phyloP scores from a whole-genome alignment of 257 asterid genomes.

The Craterostigma plantagineum region DNA sequence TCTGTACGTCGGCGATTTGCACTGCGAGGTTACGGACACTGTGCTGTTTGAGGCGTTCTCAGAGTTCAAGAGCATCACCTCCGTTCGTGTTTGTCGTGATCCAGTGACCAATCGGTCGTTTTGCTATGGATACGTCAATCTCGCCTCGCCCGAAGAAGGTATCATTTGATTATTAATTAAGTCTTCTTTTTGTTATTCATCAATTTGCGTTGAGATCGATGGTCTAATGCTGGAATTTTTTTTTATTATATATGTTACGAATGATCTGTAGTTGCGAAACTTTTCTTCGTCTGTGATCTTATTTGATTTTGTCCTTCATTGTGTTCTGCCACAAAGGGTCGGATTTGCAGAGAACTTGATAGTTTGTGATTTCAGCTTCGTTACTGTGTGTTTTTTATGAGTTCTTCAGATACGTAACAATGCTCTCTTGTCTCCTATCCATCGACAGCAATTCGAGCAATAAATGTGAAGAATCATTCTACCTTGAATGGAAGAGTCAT shows the following conservation, averaged over 20 bases:
- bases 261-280: too few species aligned
- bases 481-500: slow-evolving; percentile 23
- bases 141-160: slow-evolving; percentile 31
- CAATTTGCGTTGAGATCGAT: not conserved
- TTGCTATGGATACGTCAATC: slow-evolving; percentile 41
- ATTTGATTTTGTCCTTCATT: too few species aligned
- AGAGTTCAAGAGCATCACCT: slow-evolving; percentile 24
- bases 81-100: slow-evolving; percentile 44
- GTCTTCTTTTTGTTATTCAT: not conserved
- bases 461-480: slow-evolving; percentile 29
- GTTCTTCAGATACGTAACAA: too few species aligned
- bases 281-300: too few species aligned
- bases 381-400: too few species aligned
- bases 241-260: too few species aligned
- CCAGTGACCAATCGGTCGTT: slow-evolving; percentile 31
- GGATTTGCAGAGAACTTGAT: too few species aligned
- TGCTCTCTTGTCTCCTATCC: too few species aligned
- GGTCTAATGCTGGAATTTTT: too few species aligned
- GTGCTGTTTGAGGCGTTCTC: slow-evolving; percentile 21
- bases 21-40: slow-evolving; percentile 23
- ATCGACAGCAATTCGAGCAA: slow-evolving; percentile 18
- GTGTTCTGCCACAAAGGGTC: too few species aligned
- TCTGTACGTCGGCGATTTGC: slow-evolving; percentile 44
- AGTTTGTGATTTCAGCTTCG: too few species aligned
- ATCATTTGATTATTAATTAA: not conserved